Conservation (phyloP, 164 flowering plant species). For the Cinnamomum micranthum region DNA sequence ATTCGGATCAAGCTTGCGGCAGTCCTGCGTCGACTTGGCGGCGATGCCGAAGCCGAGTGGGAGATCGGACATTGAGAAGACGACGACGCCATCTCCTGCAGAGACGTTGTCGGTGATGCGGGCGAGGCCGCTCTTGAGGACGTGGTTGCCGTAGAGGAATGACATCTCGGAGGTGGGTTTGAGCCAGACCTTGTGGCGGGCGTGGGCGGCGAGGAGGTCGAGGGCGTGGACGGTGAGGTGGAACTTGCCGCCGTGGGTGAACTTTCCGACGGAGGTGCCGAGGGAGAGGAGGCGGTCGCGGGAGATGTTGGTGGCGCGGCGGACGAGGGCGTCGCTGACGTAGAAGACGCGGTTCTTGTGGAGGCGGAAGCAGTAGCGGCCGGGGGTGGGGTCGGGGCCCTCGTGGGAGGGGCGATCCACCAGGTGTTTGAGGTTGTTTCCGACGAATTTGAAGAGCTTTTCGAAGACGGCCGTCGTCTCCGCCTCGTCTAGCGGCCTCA, state of each 20-base stretch:
- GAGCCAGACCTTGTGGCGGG: conserved; percentile 91
- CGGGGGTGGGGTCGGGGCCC: conserved; percentile 45
- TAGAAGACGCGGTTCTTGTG: conserved; percentile 59
- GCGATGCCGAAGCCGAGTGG: conserved; percentile 86
- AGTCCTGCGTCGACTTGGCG: conserved; percentile 70
- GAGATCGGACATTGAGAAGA: conserved; percentile 82
- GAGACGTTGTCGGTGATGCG: conserved; percentile 69
- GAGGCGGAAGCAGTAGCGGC: conserved; percentile 66
- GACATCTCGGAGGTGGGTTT: conserved; percentile 92
- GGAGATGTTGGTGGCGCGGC: conserved; percentile 60
- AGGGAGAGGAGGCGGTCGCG: conserved; percentile 43
- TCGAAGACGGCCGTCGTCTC: conserved; percentile 63
- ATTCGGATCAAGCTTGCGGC: conserved; percentile 86
- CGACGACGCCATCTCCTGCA: conserved; percentile 83
- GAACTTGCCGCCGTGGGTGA: conserved; percentile 64
- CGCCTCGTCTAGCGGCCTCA: conserved; percentile 66
- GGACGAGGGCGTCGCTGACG: conserved; percentile 51
- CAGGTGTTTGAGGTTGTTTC: conserved; percentile 65
- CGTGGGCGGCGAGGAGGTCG: conserved; percentile 59
- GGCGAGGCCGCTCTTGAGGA: conserved; percentile 80
- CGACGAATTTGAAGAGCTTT: conserved; percentile 64
- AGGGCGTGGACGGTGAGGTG: conserved; percentile 64
- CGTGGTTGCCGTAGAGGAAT: conserved; percentile 78
- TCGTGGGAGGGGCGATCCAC: conserved; percentile 58
- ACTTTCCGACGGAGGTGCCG: conserved; percentile 62